A percentile compares a stretch with the other conserved stretches of the same genome.
These are phyloP conservation scores for Astrocystis sublimbata DNA, from an alignment of 495 filamentous ascomycete genomes.

Conservation along the genomic window DNA sequence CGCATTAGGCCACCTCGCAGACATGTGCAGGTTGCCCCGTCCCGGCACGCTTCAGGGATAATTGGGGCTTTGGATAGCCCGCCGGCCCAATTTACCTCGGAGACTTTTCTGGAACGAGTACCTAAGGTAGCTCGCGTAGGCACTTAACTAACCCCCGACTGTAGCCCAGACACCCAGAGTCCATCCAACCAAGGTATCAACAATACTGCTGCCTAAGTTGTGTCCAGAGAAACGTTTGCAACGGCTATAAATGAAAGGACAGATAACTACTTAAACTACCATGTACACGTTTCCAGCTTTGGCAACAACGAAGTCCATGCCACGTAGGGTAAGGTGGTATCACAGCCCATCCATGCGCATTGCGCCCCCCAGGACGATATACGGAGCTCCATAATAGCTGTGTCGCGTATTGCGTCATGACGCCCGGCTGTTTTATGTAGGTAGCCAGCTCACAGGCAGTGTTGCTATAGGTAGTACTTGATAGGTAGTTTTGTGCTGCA, in stretches of 20 bases:
- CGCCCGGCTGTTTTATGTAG: not conserved
- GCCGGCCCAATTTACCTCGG: constrained; percentile 1
- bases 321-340: not conserved
- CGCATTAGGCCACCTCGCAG: not conserved
- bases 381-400: not conserved
- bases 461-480: no score
- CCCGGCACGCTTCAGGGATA: not conserved
- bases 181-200: no score
- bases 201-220: not conserved
- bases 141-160: not conserved
- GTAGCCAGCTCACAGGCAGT: no score
- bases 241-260: no score
- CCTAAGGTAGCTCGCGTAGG: not conserved
- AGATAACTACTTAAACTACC: not conserved
- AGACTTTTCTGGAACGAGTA: not conserved
- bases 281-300: not conserved
- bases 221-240: no score
- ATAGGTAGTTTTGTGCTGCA: not conserved
- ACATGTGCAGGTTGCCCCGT: constrained; percentile 1
- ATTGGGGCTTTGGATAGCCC: not conserved
- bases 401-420: not conserved
- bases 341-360: not conserved
- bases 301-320: not conserved
- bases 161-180: no score
- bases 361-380: not conserved